phyloP scores from a whole-genome alignment of 306 rosid genomes.

The Malus fusca region DNA sequence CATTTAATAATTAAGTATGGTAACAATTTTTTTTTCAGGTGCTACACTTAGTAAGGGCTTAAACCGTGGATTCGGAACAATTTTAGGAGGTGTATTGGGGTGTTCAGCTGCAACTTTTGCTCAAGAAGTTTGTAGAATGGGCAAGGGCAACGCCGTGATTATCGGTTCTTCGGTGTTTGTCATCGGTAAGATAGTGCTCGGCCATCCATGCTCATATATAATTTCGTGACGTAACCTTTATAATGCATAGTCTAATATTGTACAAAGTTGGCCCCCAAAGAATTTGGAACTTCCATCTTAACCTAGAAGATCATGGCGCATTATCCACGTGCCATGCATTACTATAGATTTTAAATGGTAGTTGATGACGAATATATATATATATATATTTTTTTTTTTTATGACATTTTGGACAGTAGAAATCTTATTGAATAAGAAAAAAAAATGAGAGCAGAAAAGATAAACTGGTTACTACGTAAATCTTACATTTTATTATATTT shows the following conservation, averaged over 20 bases:
- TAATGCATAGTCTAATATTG: not conserved
- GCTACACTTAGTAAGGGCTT: slow-evolving; percentile 86
- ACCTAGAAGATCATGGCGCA: not conserved
- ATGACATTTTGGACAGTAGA: not conserved
- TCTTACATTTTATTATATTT: not conserved
- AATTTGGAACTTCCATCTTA: not conserved
- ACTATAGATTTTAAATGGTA: not conserved
- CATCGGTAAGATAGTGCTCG: slow-evolving; percentile 33
- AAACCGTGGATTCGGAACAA: slow-evolving; percentile 77
- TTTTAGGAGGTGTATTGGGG: slow-evolving; percentile 72
- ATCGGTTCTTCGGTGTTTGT: slow-evolving; percentile 46
- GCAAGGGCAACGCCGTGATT: slow-evolving; percentile 43
- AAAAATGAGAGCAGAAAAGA: not conserved
- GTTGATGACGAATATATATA: not conserved
- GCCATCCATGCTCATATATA: not conserved
- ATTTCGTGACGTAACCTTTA: not conserved
- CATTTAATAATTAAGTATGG: not conserved
- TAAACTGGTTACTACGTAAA: too few relatives aligned
- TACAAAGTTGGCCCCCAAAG: not conserved
- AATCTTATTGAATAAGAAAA: not conserved
- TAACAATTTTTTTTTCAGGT: slow-evolving; percentile 27
- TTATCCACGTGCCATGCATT: slow-evolving; percentile 5
- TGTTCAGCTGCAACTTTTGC: slow-evolving; percentile 57
- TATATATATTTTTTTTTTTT: too few relatives aligned
- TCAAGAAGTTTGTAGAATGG: slow-evolving; percentile 47